phyloP scores from a whole-genome alignment of 768 basidiomycete species.

The Amanita exitialis region DNA sequence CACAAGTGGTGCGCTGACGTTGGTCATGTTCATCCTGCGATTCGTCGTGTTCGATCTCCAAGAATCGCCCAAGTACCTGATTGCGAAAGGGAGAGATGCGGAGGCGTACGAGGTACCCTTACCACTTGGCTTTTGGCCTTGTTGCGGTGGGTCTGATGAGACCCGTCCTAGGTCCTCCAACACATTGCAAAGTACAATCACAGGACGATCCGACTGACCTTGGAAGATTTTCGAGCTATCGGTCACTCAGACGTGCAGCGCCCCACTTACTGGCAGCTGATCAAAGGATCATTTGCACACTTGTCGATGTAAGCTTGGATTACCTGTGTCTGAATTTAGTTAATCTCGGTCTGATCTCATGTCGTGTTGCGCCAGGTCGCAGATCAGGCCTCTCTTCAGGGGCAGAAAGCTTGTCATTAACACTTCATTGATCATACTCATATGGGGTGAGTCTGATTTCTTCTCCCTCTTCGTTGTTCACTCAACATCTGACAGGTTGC shows the following conservation, averaged over 20 bases:
- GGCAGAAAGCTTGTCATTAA: conserved; percentile 32
- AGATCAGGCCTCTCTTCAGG: conserved; percentile 39
- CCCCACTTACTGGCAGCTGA: conserved; percentile 18
- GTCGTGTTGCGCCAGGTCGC: conserved; percentile 22
- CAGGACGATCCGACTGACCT: conserved; percentile 30
- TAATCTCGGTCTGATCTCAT: neutral
- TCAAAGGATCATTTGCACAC: conserved; percentile 24
- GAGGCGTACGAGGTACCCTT: conserved; percentile 35
- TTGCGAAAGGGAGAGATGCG: conserved; percentile 44
- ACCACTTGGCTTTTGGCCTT: too few species aligned
- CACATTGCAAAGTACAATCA: conserved; percentile 39
- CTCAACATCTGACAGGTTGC: conserved; percentile 10
- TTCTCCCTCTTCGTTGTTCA: neutral
- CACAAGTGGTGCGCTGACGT: conserved; percentile 35
- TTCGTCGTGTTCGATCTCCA: conserved; percentile 49
- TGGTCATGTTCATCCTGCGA: conserved; percentile 43
- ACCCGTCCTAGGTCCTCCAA: conserved; percentile 28
- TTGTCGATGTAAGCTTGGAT: conserved; percentile 28
- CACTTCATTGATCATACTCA: conserved; percentile 36
- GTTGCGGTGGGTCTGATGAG: too few species aligned
- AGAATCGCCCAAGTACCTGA: conserved; percentile 53
- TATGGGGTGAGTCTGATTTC: conserved; percentile 33
- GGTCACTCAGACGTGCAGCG: conserved; percentile 8
- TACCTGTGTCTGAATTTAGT: neutral
- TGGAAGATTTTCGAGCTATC: conserved; percentile 30